Percentiles rank a stretch among this genome's conserved stretches.
Conservation (phyloP, 202 grass and related monocot genomes). For the Bolboschoenoplectus hybrid region DNA sequence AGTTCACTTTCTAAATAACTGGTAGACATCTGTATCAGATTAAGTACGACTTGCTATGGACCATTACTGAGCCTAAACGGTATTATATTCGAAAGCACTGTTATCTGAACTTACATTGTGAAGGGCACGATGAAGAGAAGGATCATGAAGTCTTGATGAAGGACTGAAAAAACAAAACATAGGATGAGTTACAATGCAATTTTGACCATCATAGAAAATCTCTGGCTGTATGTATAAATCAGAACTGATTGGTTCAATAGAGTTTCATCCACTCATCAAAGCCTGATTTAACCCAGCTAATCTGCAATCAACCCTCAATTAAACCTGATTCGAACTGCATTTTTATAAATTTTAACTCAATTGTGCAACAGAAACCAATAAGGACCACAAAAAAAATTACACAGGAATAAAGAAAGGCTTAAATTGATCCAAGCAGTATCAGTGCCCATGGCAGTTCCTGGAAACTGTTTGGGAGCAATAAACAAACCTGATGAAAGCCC, state of each 20-base stretch:
- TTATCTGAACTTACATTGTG: constrained; percentile 75
- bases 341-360: not conserved
- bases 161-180: constrained; percentile 65
- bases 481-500: not conserved
- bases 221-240: not conserved
- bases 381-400: not conserved
- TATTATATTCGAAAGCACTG: not conserved
- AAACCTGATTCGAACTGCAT: not conserved
- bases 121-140: constrained; percentile 90
- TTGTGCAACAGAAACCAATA: not conserved
- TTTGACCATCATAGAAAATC: constrained; percentile 12
- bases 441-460: not conserved
- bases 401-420: not conserved
- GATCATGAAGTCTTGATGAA: constrained; percentile 92
- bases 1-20: constrained; percentile 1
- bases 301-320: not conserved
- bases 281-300: not conserved
- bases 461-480: constrained; percentile 7
- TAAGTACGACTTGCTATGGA: not conserved
- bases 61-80: not conserved
- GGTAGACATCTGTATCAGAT: not conserved
- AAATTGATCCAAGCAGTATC: constrained; percentile 3
- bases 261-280: not conserved
- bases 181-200: constrained; percentile 5
- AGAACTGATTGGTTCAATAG: not conserved